Evolutionary conservation across 441 rosid genomes (phyloP), one percentile per base, ranked within the genome.

Genomic region (Pelargonium australe): DNA sequence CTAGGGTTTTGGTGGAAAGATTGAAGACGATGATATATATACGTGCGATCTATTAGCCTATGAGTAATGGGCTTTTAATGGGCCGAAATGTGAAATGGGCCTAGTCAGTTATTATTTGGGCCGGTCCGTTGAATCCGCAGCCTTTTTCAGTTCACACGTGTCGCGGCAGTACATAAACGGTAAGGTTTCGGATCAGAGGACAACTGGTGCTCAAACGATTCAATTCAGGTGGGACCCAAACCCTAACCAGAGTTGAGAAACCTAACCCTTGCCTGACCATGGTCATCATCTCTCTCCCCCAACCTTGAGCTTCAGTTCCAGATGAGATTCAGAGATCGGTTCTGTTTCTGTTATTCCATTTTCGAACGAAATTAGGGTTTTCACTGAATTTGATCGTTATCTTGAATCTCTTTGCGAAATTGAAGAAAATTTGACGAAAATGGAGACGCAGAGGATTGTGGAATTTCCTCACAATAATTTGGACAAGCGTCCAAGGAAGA

Each of bases 401-500:
- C 45, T 41, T 41, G 45, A 41, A 41, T 41, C 2, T 41, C 45
- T 41, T 1, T 41, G 45, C 45, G 1, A 41, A 41, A 47, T 47
- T 11, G 5, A n/a, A 47, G 11, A 41, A 41, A 41, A 5, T 41
- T 41, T 41, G 45, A 47, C 16, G 79, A 68, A 79, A 68, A 88
- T 90, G 82, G 96, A 90, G 79, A 83, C 89, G 68, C 91, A 84
- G 67, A 74, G 87, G 73, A 84, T 88, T 57, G 78, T 79, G 13
- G 97, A 89, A 47, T 88, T 87, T 63, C 88, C 90, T 0, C 87
- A 80, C 70, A 79, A 78, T 65, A 85, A 73, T 73, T 79, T 82
- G 81, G 96, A 89, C 76, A 88, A 85, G 60, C 90, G 97, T 34
- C 97, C 95, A 3, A 82, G 89, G 72, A 92, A 92, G 76, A 83